Conservation (phyloP, 1,284 basidiomycete genomes). For the Apiotrichum laibachii region DNA sequence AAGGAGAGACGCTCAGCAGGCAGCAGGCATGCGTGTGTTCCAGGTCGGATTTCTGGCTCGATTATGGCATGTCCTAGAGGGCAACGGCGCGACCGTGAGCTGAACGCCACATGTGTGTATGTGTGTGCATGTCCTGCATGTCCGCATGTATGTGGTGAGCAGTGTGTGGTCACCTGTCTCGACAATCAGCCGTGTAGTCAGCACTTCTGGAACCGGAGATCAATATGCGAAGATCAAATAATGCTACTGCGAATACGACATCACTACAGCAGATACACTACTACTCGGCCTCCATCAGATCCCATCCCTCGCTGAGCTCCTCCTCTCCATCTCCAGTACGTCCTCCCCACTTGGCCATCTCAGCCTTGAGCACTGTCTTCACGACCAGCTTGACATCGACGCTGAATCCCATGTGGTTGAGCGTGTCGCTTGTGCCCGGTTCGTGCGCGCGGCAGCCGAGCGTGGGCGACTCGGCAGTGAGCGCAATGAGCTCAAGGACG, state of each 20-base stretch:
- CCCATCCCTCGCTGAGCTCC: constrained; percentile 40
- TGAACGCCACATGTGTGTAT: too few species aligned
- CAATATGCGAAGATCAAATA: neutral
- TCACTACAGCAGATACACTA: neutral
- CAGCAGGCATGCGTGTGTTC: too few species aligned
- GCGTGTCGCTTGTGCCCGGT: constrained; percentile 27
- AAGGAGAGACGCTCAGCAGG: too few species aligned
- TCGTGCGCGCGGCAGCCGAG: constrained; percentile 39
- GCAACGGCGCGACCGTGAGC: too few species aligned
- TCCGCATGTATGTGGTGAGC: too few species aligned
- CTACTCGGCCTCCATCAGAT: constrained; percentile 30
- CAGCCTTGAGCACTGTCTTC: constrained; percentile 26
- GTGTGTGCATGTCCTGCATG: too few species aligned
- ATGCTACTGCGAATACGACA: neutral
- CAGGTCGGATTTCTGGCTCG: too few species aligned
- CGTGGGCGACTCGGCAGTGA: constrained; percentile 25
- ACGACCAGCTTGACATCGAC: constrained; percentile 44
- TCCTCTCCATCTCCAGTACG: constrained; percentile 11
- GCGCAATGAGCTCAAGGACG: constrained; percentile 33
- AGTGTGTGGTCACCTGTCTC: too few species aligned
- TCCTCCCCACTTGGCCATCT: constrained; percentile 27
- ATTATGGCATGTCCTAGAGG: too few species aligned
- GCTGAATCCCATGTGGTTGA: constrained; percentile 38
- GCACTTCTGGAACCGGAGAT: neutral
- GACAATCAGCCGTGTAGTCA: too few species aligned